phyloP scores from a whole-genome alignment of 2,329 filamentous ascomycete species.

The Colletotrichum sp. region DNA sequence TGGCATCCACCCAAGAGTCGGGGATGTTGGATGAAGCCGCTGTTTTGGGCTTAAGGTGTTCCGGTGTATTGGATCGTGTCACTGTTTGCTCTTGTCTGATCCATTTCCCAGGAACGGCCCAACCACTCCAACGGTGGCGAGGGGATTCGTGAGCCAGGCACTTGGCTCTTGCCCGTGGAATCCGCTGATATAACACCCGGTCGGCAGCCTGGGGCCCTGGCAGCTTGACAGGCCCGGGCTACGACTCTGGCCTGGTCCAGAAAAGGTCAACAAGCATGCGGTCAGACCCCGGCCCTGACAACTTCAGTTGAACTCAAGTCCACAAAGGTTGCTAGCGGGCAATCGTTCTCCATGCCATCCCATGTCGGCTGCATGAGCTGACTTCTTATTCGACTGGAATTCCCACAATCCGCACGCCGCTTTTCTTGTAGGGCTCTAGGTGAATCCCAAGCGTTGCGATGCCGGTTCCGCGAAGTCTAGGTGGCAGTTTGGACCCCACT shows the following conservation, averaged over 20 bases:
- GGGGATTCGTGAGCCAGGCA: constrained; percentile 17
- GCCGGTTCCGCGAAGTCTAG: constrained; percentile 18
- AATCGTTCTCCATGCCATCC: constrained; percentile 21
- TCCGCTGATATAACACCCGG: constrained; percentile 13
- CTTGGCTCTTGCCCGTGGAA: constrained; percentile 15
- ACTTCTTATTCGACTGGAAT: constrained; percentile 5
- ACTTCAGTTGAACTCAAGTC: constrained; percentile 5
- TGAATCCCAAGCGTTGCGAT: constrained; percentile 11
- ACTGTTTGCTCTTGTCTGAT: constrained; percentile 6
- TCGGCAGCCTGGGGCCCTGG: constrained; percentile 6
- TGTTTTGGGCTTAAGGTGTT: constrained; percentile 21
- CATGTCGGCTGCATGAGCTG: constrained; percentile 12
- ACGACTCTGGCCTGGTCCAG: constrained; percentile 4
- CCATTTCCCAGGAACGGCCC: constrained; percentile 17
- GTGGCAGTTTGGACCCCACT: background rate
- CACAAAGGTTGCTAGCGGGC: constrained; percentile 15
- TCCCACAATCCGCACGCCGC: background rate
- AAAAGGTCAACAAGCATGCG: constrained; percentile 10
- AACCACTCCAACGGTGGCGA: constrained; percentile 22
- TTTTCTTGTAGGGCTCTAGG: constrained; percentile 20
- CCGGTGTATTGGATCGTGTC: constrained; percentile 19
- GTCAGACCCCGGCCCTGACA: background rate
- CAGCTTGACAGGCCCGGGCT: constrained; percentile 8
- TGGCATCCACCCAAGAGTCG: background rate
- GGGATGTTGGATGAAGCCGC: constrained; percentile 2